These are phyloP conservation scores for Dalechampia spathulata DNA, from an alignment of 441 rosid genomes.

Conservation along the genomic window DNA sequence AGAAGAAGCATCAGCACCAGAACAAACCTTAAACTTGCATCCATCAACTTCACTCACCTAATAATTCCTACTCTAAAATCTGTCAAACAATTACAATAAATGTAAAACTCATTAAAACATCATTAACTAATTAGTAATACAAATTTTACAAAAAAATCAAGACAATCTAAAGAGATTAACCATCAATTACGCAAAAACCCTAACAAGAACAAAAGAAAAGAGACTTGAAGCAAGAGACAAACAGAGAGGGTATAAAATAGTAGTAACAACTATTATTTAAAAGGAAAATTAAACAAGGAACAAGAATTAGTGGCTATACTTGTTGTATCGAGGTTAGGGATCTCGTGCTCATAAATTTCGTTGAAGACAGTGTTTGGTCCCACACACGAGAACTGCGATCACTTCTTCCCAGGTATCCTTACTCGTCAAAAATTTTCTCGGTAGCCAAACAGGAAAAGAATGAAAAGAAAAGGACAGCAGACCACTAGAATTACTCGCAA, in stretches of 20 bases:
- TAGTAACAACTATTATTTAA: background rate
- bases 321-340: conserved; percentile 40
- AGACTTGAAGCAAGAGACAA: too few species aligned
- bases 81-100: conserved; percentile 10
- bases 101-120: background rate
- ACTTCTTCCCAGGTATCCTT: background rate
- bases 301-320: conserved; percentile 27
- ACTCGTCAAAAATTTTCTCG: conserved; percentile 2
- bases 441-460: conserved; percentile 7
- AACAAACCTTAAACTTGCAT: conserved; percentile 33
- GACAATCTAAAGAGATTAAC: too few species aligned
- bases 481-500: too few species aligned
- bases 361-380: conserved; percentile 32
- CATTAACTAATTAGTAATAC: background rate
- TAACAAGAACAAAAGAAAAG: background rate
- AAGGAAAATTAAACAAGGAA: conserved; percentile 4
- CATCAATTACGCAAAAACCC: too few species aligned
- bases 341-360: conserved; percentile 75
- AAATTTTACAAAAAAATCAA: too few species aligned
- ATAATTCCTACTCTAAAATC: conserved; percentile 29
- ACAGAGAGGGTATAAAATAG: background rate
- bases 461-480: too few species aligned
- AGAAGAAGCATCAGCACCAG: conserved; percentile 38
- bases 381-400: conserved; percentile 15
- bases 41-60: conserved; percentile 29